Percentiles rank a stretch among this genome's conserved stretches.
phyloP scores from a whole-genome alignment of 2,329 filamentous ascomycete genomes.

The Daldinia sp. region DNA sequence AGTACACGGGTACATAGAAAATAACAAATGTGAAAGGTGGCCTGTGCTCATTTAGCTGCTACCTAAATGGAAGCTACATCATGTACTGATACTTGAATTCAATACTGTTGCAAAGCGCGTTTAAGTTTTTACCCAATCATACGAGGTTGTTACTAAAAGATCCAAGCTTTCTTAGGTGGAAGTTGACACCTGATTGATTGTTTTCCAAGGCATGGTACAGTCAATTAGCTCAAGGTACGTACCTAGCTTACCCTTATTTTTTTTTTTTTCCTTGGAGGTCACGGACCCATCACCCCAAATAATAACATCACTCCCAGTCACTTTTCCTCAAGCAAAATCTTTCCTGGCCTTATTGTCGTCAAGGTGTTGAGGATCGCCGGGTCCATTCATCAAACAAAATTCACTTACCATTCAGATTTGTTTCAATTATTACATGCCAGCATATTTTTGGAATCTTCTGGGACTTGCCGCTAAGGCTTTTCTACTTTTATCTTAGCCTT shows the following conservation, averaged over 20 bases:
- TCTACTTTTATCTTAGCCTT: constrained; percentile 30
- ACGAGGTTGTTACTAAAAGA: constrained; percentile 5
- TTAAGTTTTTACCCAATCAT: constrained; percentile 35
- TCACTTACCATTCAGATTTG: constrained; percentile 11
- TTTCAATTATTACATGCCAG: constrained; percentile 38
- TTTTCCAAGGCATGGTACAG: constrained; percentile 17
- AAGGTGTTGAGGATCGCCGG: constrained; percentile 35
- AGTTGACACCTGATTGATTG: constrained; percentile 26
- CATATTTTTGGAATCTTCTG: constrained; percentile 16
- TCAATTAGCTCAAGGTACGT: constrained; percentile 19
- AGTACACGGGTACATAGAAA: background rate
- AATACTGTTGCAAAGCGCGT: constrained; percentile 27
- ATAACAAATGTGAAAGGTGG: constrained; percentile 18
- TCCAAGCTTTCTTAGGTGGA: constrained; percentile 11
- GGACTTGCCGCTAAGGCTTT: constrained; percentile 33
- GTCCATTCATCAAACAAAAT: constrained; percentile 28
- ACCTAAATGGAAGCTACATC: background rate
- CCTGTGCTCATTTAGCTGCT: constrained; percentile 22
- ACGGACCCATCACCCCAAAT: constrained; percentile 31
- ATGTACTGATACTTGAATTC: constrained; percentile 25
- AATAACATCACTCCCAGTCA: constrained; percentile 41
- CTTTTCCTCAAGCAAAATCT: constrained; percentile 35
- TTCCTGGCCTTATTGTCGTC: constrained; percentile 30
- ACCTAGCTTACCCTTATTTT: constrained; percentile 19
- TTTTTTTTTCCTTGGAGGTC: constrained; percentile 8